Conservation (phyloP, 2,329 filamentous ascomycete species). For the Alternaria sp. region DNA sequence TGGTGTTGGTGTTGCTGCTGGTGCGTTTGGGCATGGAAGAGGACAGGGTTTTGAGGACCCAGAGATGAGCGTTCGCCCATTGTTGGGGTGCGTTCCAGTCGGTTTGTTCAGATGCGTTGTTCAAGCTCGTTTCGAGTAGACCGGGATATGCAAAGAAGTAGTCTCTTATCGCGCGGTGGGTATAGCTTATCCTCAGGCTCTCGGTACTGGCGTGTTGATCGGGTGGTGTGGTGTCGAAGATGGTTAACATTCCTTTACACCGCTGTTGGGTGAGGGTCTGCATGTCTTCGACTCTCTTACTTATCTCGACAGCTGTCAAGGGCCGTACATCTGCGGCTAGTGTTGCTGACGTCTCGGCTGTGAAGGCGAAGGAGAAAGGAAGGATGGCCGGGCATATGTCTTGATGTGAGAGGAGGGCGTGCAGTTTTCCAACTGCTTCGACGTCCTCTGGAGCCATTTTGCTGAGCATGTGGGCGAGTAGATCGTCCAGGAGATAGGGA, state of each 20-base stretch:
- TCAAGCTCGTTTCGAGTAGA: conserved; percentile 8
- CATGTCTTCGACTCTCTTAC: conserved; percentile 25
- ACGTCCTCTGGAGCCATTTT: conserved; percentile 27
- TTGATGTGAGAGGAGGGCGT: conserved; percentile 31
- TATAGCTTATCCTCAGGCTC: conserved; percentile 31
- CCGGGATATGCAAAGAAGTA: conserved; percentile 25
- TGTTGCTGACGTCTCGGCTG: conserved; percentile 23
- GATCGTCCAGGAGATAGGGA: conserved; percentile 30
- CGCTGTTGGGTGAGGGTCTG: conserved; percentile 20
- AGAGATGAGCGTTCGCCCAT: conserved; percentile 36
- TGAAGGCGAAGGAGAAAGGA: conserved; percentile 31
- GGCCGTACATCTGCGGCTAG: conserved; percentile 27
- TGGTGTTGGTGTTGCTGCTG: background rate
- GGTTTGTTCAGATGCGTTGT: background rate
- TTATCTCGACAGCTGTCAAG: conserved; percentile 23
- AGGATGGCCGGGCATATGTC: conserved; percentile 28
- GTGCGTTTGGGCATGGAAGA: conserved; percentile 1
- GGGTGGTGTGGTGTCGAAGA: conserved; percentile 27
- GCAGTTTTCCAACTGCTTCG: conserved; percentile 26
- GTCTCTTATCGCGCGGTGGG: conserved; percentile 32
- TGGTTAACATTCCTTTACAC: conserved; percentile 29
- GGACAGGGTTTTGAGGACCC: conserved; percentile 25
- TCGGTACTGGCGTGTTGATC: conserved; percentile 13
- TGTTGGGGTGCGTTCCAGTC: conserved; percentile 23
- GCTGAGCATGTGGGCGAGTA: conserved; percentile 31